Conservation (phyloP, 495 filamentous ascomycete species). For the Annulohypoxylon moriforme region DNA sequence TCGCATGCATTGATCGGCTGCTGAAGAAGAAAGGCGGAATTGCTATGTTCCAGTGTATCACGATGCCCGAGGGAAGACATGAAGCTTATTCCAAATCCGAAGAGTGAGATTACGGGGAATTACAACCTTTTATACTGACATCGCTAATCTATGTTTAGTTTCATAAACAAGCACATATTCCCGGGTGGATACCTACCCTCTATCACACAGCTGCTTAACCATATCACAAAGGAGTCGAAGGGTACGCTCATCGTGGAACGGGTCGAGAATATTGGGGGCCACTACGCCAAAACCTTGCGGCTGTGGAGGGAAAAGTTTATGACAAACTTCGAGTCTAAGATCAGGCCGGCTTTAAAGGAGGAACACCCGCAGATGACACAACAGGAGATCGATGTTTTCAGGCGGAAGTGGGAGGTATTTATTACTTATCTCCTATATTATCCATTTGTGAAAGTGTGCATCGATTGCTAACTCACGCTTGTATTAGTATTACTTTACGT, state of each 20-base stretch:
- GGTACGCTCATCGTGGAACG: constrained; percentile 70
- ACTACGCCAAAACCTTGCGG: constrained; percentile 75
- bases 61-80: constrained; percentile 72
- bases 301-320: constrained; percentile 74
- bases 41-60: constrained; percentile 79
- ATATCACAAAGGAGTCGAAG: constrained; percentile 67
- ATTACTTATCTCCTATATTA: neutral
- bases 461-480: neutral
- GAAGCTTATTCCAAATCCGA: constrained; percentile 57
- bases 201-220: constrained; percentile 68
- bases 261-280: constrained; percentile 74
- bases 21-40: constrained; percentile 73
- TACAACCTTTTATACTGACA: constrained; percentile 3
- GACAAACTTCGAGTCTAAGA: constrained; percentile 66
- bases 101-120: constrained; percentile 50
- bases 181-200: constrained; percentile 78
- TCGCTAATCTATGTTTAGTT: constrained; percentile 57
- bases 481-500: constrained; percentile 74
- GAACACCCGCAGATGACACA: constrained; percentile 67
- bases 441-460: neutral
- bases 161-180: constrained; percentile 80
- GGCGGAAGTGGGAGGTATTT: constrained; percentile 73
- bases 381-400: constrained; percentile 70
- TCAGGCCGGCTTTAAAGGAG: constrained; percentile 63
- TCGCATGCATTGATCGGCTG: constrained; percentile 66